A percentile compares a stretch with the other conserved stretches of the same genome.
Conservation (phyloP, 2,329 filamentous ascomycete genomes). For the Fusarium fracticaudum region DNA sequence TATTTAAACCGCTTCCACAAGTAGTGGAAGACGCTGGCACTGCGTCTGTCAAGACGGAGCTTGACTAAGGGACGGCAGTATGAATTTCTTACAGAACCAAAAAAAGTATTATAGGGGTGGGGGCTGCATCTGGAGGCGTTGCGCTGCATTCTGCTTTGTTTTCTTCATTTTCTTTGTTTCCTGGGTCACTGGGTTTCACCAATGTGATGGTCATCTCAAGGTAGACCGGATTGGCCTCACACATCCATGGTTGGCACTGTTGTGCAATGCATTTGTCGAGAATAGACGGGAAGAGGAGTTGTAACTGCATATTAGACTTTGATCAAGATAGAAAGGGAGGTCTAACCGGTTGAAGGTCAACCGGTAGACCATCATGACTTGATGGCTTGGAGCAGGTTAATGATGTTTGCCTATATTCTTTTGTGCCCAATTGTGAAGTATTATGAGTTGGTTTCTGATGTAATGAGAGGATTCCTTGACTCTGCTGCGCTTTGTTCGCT, state of each 20-base stretch:
- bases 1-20: constrained; percentile 70
- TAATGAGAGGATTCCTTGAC: neutral
- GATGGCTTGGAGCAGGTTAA: constrained; percentile 49
- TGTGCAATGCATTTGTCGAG: constrained; percentile 50
- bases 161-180: constrained; percentile 43
- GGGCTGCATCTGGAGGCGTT: constrained; percentile 54
- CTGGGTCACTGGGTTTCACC: constrained; percentile 35
- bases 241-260: constrained; percentile 46
- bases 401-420: constrained; percentile 43
- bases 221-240: constrained; percentile 39
- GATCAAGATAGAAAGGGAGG: constrained; percentile 51
- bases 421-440: constrained; percentile 25
- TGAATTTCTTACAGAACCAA: constrained; percentile 43
- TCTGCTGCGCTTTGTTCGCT: neutral
- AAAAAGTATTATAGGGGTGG: constrained; percentile 46
- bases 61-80: constrained; percentile 46
- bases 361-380: constrained; percentile 47
- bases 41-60: constrained; percentile 54
- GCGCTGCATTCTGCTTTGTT: constrained; percentile 48
- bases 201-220: constrained; percentile 28
- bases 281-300: constrained; percentile 52
- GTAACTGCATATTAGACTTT: constrained; percentile 52
- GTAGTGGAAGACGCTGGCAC: constrained; percentile 55
- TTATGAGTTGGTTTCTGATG: neutral
- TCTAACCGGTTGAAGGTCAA: constrained; percentile 43